These are phyloP conservation scores for Skeletonema menzelii DNA, from an alignment of 108 stramenopile genomes.

Conservation along the genomic window DNA sequence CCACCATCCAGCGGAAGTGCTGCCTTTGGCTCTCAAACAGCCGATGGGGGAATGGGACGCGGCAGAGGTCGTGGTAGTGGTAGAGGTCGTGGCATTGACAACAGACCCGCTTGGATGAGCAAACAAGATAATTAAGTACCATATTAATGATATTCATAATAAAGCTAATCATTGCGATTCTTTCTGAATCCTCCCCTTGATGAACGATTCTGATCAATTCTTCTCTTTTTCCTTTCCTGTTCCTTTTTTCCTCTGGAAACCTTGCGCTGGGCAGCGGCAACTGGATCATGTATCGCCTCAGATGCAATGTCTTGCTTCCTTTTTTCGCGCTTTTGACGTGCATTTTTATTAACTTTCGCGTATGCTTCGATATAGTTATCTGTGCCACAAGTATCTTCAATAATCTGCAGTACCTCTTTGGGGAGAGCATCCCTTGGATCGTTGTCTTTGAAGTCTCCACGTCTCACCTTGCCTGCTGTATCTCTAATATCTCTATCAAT, in stretches of 20 bases:
- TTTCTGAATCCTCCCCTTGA: constrained; percentile 51
- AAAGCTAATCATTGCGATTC: constrained; percentile 16
- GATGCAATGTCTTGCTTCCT: constrained; percentile 64
- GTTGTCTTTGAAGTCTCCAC: constrained; percentile 22
- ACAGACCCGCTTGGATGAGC: constrained; percentile 1
- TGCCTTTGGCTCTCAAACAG: neutral
- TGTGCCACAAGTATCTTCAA: constrained; percentile 70
- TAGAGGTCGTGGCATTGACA: neutral
- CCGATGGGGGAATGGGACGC: neutral
- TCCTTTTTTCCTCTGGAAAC: constrained; percentile 70
- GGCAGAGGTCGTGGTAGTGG: neutral
- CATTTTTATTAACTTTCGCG: constrained; percentile 68
- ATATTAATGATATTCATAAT: neutral
- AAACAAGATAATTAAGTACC: neutral
- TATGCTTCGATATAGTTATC: constrained; percentile 69
- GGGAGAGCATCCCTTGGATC: constrained; percentile 49
- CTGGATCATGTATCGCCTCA: constrained; percentile 74
- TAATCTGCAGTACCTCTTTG: constrained; percentile 68
- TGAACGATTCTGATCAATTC: constrained; percentile 54
- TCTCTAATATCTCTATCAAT: constrained; percentile 76
- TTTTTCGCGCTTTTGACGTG: constrained; percentile 68
- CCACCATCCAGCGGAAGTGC: neutral
- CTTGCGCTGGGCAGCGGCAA: constrained; percentile 66
- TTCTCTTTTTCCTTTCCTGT: constrained; percentile 73
- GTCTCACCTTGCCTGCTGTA: constrained; percentile 50